Percentiles rank a stretch among this genome's conserved stretches.
Evolutionary conservation across 2,329 filamentous ascomycete genomes (phyloP).

Genomic region (Ramularia endophylla): DNA sequence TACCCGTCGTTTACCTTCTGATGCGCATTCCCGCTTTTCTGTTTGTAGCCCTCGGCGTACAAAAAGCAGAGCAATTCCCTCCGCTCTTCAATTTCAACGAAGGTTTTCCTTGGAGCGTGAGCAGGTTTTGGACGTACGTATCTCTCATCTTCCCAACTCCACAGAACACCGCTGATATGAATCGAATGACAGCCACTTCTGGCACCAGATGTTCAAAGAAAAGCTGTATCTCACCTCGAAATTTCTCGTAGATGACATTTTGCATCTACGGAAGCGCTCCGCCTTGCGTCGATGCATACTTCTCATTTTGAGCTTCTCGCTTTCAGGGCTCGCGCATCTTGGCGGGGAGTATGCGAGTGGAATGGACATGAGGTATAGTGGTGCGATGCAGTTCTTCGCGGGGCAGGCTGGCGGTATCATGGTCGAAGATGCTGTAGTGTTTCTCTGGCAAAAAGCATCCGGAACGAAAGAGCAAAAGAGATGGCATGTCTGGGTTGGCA

Average conservation of each 20-base stretch:
- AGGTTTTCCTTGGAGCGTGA: background rate
- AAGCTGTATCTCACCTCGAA: background rate
- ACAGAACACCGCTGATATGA: background rate
- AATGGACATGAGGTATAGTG: background rate
- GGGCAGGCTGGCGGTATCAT: background rate
- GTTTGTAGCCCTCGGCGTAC: background rate
- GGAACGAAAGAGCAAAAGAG: too few relatives aligned
- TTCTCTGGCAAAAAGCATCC: background rate
- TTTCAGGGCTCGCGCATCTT: background rate
- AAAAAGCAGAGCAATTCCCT: background rate
- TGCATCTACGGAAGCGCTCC: background rate
- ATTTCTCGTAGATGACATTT: background rate
- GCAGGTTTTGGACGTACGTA: background rate
- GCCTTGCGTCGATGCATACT: background rate
- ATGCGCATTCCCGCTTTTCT: background rate
- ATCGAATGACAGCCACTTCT: background rate
- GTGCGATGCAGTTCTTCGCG: background rate
- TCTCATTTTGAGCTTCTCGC: background rate
- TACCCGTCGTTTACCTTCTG: background rate
- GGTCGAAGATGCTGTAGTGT: background rate
- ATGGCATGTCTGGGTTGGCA: too few relatives aligned
- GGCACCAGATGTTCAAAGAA: background rate
- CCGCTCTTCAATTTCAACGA: background rate
- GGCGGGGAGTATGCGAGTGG: background rate
- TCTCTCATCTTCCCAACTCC: too few relatives aligned